Evolutionary conservation across 176 grass and related monocot species (phyloP).

Genomic region (Cenchrus americanus): DNA sequence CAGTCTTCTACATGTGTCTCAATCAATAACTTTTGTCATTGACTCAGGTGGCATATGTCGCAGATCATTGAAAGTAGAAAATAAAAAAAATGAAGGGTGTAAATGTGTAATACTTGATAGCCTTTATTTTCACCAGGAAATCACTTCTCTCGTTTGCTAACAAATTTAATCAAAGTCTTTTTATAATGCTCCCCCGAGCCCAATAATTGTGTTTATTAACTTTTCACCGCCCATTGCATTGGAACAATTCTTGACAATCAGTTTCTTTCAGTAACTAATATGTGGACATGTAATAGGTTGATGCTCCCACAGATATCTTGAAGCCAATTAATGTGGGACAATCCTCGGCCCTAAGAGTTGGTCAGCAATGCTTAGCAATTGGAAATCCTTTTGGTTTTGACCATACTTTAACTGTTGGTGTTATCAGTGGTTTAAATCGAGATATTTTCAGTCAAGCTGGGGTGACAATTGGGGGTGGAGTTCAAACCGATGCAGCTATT

Average conservation of each 20-base stretch:
- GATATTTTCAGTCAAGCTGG: conserved; percentile 96
- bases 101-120: not conserved
- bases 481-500: conserved; percentile 98
- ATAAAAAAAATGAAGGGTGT: not conserved
- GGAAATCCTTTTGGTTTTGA: conserved; percentile 99
- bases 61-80: not conserved
- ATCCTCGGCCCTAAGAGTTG: conserved; percentile 87
- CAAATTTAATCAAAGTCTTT: not conserved
- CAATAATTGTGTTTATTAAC: conserved; percentile 24
- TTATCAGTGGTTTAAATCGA: conserved; percentile 94
- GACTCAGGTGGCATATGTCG: not conserved
- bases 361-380: conserved; percentile 95
- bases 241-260: conserved; percentile 2
- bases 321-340: conserved; percentile 81
- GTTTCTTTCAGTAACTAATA: conserved; percentile 35
- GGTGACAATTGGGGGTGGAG: conserved; percentile 91
- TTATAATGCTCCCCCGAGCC: conserved; percentile 7
- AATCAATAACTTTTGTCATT: not conserved
- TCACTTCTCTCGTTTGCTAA: not conserved
- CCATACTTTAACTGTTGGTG: conserved; percentile 89
- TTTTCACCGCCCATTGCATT: not conserved
- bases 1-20: not conserved
- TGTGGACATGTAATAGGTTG: conserved; percentile 61
- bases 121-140: conserved; percentile 5
- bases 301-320: conserved; percentile 76